These are phyloP conservation scores for Yamadazyma dendronema DNA, from an alignment of 1,139 yeast genomes.

Conservation along the genomic window DNA sequence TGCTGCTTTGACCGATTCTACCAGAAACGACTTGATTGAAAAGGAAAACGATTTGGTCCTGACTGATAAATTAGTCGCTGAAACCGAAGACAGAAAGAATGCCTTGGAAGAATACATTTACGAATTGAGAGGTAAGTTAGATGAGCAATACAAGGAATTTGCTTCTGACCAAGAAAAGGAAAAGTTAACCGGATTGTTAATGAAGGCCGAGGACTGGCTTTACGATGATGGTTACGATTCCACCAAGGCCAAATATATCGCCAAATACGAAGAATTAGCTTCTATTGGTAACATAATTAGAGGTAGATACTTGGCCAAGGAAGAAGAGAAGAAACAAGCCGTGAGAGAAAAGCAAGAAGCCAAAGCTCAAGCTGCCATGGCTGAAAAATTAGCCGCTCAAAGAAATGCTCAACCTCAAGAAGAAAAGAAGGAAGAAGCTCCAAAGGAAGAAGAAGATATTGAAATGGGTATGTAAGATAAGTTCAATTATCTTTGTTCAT, in stretches of 20 bases:
- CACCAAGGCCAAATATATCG: constrained; percentile 94
- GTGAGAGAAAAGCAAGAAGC: constrained; percentile 86
- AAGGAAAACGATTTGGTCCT: constrained; percentile 79
- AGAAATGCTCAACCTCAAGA: constrained; percentile 48
- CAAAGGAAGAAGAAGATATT: constrained; percentile 31
- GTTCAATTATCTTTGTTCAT: neutral
- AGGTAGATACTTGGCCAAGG: constrained; percentile 92
- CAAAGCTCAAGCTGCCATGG: constrained; percentile 80
- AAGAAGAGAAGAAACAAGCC: constrained; percentile 94
- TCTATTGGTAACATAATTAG: constrained; percentile 90
- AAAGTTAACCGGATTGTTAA: constrained; percentile 68
- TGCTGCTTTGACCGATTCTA: constrained; percentile 60
- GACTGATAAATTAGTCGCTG: constrained; percentile 95
- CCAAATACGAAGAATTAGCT: constrained; percentile 96
- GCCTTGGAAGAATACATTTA: constrained; percentile 98
- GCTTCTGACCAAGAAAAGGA: constrained; percentile 90
- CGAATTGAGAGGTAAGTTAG: constrained; percentile 95
- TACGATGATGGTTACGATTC: constrained; percentile 97
- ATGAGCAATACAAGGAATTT: constrained; percentile 84
- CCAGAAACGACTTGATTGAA: constrained; percentile 67
- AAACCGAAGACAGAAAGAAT: constrained; percentile 98
- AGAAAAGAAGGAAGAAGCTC: constrained; percentile 23
- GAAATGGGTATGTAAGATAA: constrained; percentile 32
- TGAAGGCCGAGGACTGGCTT: constrained; percentile 96
- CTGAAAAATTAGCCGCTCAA: constrained; percentile 86